These are phyloP conservation scores for Rubroshorea leprosula DNA, from an alignment of 345 rosid genomes.

Conservation along the genomic window DNA sequence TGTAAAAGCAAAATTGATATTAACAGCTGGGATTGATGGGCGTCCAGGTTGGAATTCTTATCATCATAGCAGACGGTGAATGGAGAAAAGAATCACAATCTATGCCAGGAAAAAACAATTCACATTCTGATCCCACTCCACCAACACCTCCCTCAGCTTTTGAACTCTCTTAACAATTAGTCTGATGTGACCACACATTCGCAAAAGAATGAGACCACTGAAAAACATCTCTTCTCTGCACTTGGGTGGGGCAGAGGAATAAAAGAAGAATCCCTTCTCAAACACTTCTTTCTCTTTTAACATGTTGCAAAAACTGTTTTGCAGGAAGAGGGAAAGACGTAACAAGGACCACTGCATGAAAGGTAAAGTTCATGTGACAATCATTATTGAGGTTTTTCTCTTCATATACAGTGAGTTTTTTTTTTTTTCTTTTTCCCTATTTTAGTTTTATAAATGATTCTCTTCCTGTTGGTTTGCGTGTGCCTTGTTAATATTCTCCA, in stretches of 20 bases:
- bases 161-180: slow-evolving; percentile 20
- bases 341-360: slow-evolving; percentile 18
- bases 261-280: slow-evolving; percentile 36
- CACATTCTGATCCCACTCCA: background rate
- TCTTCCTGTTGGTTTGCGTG: slow-evolving; percentile 9
- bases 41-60: slow-evolving; percentile 41
- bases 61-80: slow-evolving; percentile 35
- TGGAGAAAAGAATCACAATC: slow-evolving; percentile 23
- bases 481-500: slow-evolving; percentile 28
- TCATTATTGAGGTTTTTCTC: slow-evolving; percentile 24
- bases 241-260: slow-evolving; percentile 29
- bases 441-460: slow-evolving; percentile 20
- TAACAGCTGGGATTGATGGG: slow-evolving; percentile 19
- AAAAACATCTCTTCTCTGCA: slow-evolving; percentile 11
- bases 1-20: background rate
- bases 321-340: slow-evolving; percentile 20
- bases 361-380: slow-evolving; percentile 23
- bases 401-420: background rate
- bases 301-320: slow-evolving; percentile 1
- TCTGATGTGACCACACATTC: slow-evolving; percentile 46
- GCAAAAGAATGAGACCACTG: background rate
- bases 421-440: slow-evolving; percentile 18
- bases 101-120: slow-evolving; percentile 7
- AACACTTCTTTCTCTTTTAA: slow-evolving; percentile 22
- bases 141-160: background rate